Conservation (phyloP, 2,329 filamentous ascomycete species). For the Alternaria rosae region DNA sequence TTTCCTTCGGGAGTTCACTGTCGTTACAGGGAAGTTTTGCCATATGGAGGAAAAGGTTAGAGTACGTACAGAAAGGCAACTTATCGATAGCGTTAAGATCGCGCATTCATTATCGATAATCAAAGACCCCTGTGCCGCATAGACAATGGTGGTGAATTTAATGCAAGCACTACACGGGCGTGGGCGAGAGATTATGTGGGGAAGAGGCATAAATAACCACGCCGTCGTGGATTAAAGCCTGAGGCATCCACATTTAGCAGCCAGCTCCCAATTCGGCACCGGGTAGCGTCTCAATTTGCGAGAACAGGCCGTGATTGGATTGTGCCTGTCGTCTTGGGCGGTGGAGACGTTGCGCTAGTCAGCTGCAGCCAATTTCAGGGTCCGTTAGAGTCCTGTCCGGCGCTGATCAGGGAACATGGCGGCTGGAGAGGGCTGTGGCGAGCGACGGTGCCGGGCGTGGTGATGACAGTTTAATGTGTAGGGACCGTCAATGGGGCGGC, state of each 20-base stretch:
- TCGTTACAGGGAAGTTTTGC: neutral
- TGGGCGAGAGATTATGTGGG: neutral
- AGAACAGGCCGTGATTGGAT: slow-evolving; percentile 5
- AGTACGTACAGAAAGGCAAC: neutral
- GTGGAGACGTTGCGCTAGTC: slow-evolving; percentile 5
- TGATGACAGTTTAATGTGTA: neutral
- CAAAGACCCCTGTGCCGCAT: neutral
- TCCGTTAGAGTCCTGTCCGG: slow-evolving; percentile 2
- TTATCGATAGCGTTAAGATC: neutral
- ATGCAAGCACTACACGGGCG: neutral
- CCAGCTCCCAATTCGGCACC: neutral
- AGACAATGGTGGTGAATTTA: neutral
- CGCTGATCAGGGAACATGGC: slow-evolving; percentile 3
- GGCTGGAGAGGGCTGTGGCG: neutral
- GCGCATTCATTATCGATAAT: neutral
- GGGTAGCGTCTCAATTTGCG: neutral
- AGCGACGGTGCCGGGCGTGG: neutral
- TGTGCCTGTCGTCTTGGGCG: neutral
- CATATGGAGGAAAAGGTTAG: neutral
- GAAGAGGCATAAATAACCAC: neutral
- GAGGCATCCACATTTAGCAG: slow-evolving; percentile 1
- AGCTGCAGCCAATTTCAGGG: slow-evolving; percentile 12
- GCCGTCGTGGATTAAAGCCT: neutral
- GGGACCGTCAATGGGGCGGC: neutral
- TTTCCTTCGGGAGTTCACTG: neutral